These are phyloP conservation scores for Acanthamoeba healyi DNA, from an alignment of 208 protist species.

Conservation along the genomic window DNA sequence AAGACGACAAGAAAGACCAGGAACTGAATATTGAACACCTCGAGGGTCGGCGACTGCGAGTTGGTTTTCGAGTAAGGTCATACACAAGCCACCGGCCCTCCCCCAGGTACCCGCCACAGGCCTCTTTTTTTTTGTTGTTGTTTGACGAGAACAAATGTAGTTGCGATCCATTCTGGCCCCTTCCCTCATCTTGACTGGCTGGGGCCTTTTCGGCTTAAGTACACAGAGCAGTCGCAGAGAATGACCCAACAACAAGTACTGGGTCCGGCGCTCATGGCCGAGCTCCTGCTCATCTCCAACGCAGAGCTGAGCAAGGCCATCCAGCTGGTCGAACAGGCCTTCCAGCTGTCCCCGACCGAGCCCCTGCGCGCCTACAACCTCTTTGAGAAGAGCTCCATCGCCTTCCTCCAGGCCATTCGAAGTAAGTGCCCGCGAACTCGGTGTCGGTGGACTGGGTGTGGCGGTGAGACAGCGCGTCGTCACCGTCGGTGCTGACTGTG, in stretches of 20 bases:
- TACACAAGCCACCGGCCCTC: not conserved
- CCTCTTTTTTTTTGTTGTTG: too few species aligned
- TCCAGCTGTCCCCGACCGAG: not conserved
- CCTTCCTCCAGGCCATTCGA: constrained; percentile 2
- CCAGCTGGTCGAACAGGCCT: not conserved
- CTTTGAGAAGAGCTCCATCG: constrained; percentile 26
- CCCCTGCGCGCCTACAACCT: not conserved
- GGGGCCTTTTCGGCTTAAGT: too few species aligned
- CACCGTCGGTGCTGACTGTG: too few species aligned
- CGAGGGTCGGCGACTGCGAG: too few species aligned
- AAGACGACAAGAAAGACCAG: not conserved
- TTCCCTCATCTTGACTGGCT: too few species aligned
- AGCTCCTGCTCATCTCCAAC: not conserved
- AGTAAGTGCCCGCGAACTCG: too few species aligned
- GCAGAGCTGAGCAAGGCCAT: not conserved
- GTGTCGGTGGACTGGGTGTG: too few species aligned
- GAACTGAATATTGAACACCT: too few species aligned
- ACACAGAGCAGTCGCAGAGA: not conserved
- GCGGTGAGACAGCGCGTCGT: too few species aligned
- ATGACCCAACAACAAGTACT: not conserved
- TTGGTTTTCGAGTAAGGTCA: too few species aligned
- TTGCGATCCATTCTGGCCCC: not conserved
- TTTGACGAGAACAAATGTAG: too few species aligned
- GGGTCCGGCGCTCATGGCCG: not conserved
- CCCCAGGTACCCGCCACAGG: too few species aligned